Base-by-base conservation (phyloP, 495 filamentous ascomycete genomes). In the Penicillium pulvis region DNA sequence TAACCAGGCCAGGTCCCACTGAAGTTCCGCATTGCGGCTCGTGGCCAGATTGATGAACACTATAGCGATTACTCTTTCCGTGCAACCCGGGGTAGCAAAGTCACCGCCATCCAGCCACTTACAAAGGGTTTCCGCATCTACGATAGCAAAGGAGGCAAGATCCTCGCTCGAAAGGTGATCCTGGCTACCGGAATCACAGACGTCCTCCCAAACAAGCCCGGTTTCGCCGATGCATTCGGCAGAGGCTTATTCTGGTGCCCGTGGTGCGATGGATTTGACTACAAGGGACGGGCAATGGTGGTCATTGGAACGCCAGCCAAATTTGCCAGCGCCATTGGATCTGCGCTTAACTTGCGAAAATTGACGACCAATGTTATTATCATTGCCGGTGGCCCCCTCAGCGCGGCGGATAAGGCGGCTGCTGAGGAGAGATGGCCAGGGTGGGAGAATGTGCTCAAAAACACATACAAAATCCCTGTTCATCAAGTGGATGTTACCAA, bases 321-420 rank as follows among this genome's bases (percentile, higher is more conserved):
- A 39, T 62, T 80, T 0, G 58, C 68, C 28, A 69, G 75, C 33
- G 66, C 67, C 16, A 63, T 71, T 35, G 61, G 61, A 19, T 41
- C 62, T 0, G 69, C 74, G 2, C 64, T 75, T 26, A 73, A 79
- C 61, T 72, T 79, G 58, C 60, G 73, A 0, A 78, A 73, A 23
- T 63, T 79, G n/a, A 71, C 74, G 9, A 59, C n/a, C n/a, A 43
- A 59, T 12, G 49, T 59, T 16, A 35, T 26, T 17, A 59, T 59
- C 64, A 87, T 88, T 1, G 89, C 88, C 33, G 86, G 78, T 6
- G 78, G 85, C 2, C 72, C 64, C 19, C 85, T 86, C 3, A 72
- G 73, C 2, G 76, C 83, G 8, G 56, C 43, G 19, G 56, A 52
- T 28, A 59, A 49, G 23, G 30, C 20, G 6, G 56, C 39, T 6